Evolutionary conservation across 2,329 filamentous ascomycete species (phyloP), one percentile per base, ranked within the genome.

Genomic region (Aspergillus brasiliensis): DNA sequence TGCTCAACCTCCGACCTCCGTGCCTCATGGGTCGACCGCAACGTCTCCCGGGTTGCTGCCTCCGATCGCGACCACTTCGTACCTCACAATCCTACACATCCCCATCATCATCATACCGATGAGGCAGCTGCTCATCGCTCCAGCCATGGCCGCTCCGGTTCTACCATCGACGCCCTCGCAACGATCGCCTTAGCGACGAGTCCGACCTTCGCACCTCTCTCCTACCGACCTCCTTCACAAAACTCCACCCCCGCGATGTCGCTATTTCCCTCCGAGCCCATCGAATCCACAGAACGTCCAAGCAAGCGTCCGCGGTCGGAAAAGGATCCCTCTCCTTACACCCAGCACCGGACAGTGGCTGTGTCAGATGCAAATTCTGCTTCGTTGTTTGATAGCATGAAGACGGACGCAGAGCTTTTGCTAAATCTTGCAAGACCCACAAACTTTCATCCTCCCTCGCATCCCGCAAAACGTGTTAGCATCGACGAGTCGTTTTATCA

Each of bases 241-340:
- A 60, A 67, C 44, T 68, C 65, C 47, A 61, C 58, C 44, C 65
- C 65, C 17, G 58, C 67, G 44, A 62, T 69, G 51, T 63, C 73
- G 46, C 60, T 73, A 56, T 75, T 72, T 46, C 71, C 67, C 44
- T 52, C 71, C 53, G 69, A 75, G 51, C 60, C 67, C 51, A 67
- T 65, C 47, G 70, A 72, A 37, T 66, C 70, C 44, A 61, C 67
- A 47, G 73, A 86, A 66, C 80, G 83, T 49, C 85, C 85, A 3
- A 74, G 83, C 19, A 88, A 88, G 73, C 82, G 86, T 44, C 81
- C 84, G 51, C 82, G 85, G 63, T 88, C 86, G 46, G 86, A 87
- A 67, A 78, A 83, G 65, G 75, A 82, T 54, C 76, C 78, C 15
- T 80, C 81, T 25, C 81, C 77, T 44, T 63, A 72, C 63, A 69